Base-by-base conservation (phyloP, 2,329 filamentous ascomycete genomes). In the Penicillium sp. region DNA sequence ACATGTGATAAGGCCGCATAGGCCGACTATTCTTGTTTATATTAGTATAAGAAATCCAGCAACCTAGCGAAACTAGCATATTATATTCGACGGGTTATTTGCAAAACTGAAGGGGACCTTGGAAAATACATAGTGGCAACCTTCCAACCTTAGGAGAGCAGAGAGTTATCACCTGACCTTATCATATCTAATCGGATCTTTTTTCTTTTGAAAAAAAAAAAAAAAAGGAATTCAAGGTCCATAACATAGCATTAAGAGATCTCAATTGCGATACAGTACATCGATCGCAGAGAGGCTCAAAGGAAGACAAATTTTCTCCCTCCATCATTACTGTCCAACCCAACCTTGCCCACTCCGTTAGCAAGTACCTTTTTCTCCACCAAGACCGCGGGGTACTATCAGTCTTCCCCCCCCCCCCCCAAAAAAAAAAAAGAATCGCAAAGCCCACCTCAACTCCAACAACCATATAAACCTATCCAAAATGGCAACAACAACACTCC, bases 401-500 rank as follows among this genome's bases (percentile, higher is more conserved):
- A 29, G 10, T 49, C 38, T 9, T 27, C 29, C 42, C 45, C 45
- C 8, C 45, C 38, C 7, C 23, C 29, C 42, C 45, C 45, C 8
- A 25, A 49, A 40, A 42, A 35, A 17, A 25, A 54, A 47, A 42
- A 50, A 27, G 8, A 35, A 54, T 23, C 35, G 35, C 50, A 52
- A 54, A 41, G 31, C 21, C 23, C 21, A 38, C 48, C 15, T 19
- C 4, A 33, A 15, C 2, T 10, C 12, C 23, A 37, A 54, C 48
- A 51, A 50, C 25, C 40, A 35, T 21, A 58, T 47, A 47, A 29
- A 41, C 43, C 10, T 7, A 57, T 46, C 43, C 45, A 47, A 43
- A 64, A 64, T 72, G 70, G 54, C 61, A n/a, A 53, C 60, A 50
- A 50, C 60, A 55, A 48, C 56, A 48, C 38, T 64, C 59, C 47